These are phyloP conservation scores for Erigeron canadensis DNA, from an alignment of 129 eudicot genomes.

Conservation along the genomic window DNA sequence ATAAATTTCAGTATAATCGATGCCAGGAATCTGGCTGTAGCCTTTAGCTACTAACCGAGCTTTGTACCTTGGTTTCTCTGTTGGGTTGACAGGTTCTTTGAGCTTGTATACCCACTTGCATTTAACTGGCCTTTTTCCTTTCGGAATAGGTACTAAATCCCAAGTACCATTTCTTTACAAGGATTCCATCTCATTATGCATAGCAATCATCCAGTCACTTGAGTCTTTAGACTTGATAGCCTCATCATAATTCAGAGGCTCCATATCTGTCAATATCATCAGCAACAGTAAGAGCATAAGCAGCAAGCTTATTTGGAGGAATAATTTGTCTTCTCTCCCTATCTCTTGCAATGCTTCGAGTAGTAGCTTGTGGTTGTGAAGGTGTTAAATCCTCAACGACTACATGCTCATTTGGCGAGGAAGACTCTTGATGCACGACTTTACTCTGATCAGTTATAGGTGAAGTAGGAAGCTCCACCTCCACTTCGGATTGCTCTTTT, in stretches of 20 bases:
- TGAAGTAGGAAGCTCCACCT: too few relatives aligned
- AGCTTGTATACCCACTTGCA: neutral
- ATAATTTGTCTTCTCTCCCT: neutral
- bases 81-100: neutral
- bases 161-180: neutral
- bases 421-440: too few relatives aligned
- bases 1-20: too few relatives aligned
- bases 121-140: neutral
- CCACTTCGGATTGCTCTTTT: too few relatives aligned
- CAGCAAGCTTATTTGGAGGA: neutral
- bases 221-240: neutral
- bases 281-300: slow-evolving; percentile 1
- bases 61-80: neutral
- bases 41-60: neutral
- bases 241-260: neutral
- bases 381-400: too few relatives aligned
- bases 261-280: neutral
- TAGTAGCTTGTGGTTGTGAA: too few relatives aligned
- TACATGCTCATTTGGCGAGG: too few relatives aligned
- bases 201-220: neutral
- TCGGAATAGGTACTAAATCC: neutral
- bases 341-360: too few relatives aligned
- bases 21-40: too few relatives aligned
- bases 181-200: neutral
- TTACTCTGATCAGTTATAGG: too few relatives aligned